Evolutionary conservation across 495 filamentous ascomycete genomes (phyloP).

Genomic region (Podospora tetraspora): DNA sequence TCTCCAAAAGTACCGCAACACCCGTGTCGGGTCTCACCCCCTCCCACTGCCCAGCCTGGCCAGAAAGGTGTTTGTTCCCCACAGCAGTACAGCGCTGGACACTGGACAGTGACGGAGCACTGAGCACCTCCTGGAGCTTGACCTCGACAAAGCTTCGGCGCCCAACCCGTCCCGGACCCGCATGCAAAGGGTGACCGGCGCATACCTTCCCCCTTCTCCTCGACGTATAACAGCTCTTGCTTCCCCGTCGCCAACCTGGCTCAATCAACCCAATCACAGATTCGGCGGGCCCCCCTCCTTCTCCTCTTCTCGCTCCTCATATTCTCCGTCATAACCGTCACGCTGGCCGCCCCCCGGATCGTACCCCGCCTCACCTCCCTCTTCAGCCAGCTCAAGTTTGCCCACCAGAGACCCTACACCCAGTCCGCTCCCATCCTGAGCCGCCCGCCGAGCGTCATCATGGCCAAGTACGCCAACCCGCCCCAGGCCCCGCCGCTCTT

Average conservation of each 20-base stretch:
- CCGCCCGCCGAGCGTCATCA: slow-evolving; percentile 21
- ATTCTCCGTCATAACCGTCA: slow-evolving; percentile 57
- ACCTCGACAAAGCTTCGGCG: background rate
- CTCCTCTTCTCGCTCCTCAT: slow-evolving; percentile 53
- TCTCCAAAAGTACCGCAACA: background rate
- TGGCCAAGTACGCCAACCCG: slow-evolving; percentile 57
- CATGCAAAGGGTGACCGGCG: background rate
- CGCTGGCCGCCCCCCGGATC: slow-evolving; percentile 71
- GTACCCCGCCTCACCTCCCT: slow-evolving; percentile 59
- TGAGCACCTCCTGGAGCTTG: background rate
- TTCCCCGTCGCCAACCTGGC: slow-evolving; percentile 37
- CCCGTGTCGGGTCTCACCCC: background rate
- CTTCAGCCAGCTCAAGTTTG: slow-evolving; percentile 48
- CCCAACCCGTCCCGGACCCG: background rate
- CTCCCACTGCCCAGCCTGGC: background rate
- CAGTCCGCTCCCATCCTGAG: slow-evolving; percentile 16
- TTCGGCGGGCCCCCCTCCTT: slow-evolving; percentile 39
- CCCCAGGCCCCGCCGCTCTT: slow-evolving; percentile 84
- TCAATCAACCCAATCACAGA: slow-evolving; percentile 30
- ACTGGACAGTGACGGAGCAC: background rate
- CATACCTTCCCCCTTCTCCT: background rate
- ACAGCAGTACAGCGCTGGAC: background rate
- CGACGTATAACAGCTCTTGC: slow-evolving; percentile 4
- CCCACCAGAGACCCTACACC: slow-evolving; percentile 17
- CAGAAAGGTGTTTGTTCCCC: background rate